Conservation (phyloP, 192 early-diverging fungal genomes). For the Umbelopsis vinacea region DNA sequence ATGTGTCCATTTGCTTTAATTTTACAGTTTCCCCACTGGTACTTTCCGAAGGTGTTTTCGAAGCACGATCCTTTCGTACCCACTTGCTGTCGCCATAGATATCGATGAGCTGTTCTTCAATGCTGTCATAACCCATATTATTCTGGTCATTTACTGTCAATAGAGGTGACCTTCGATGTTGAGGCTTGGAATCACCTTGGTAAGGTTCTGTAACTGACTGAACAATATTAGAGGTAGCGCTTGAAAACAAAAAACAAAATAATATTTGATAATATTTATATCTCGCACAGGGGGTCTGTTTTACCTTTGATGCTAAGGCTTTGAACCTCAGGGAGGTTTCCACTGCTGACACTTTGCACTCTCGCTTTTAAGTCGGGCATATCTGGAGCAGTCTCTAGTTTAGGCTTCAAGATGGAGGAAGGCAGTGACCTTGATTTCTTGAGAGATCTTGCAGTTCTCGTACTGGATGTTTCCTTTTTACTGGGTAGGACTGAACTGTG, state of each 20-base stretch:
- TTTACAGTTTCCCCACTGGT: not conserved
- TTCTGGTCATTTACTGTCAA: not conserved
- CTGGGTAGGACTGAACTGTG: not conserved
- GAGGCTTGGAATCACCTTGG: not conserved
- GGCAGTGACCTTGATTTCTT: slow-evolving; percentile 13
- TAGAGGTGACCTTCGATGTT: not conserved
- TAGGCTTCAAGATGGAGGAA: not conserved
- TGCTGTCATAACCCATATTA: not conserved
- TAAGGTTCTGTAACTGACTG: not conserved
- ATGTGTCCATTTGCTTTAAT: not conserved
- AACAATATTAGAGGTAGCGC: not conserved
- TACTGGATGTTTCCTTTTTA: not conserved
- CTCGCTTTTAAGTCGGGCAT: not conserved
- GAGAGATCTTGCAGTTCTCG: not conserved
- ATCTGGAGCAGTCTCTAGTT: not conserved
- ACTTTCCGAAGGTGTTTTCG: not conserved
- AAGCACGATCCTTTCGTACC: not conserved
- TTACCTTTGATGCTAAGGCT: not conserved
- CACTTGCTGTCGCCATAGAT: slow-evolving; percentile 17
- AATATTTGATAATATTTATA: not conserved
- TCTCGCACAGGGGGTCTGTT: not conserved
- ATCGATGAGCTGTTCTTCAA: slow-evolving; percentile 18
- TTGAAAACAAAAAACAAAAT: not conserved
- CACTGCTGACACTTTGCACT: not conserved
- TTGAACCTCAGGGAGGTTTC: not conserved